phyloP scores from a whole-genome alignment of 2,329 filamentous ascomycete genomes.

The Penicillium sclerotiorum region DNA sequence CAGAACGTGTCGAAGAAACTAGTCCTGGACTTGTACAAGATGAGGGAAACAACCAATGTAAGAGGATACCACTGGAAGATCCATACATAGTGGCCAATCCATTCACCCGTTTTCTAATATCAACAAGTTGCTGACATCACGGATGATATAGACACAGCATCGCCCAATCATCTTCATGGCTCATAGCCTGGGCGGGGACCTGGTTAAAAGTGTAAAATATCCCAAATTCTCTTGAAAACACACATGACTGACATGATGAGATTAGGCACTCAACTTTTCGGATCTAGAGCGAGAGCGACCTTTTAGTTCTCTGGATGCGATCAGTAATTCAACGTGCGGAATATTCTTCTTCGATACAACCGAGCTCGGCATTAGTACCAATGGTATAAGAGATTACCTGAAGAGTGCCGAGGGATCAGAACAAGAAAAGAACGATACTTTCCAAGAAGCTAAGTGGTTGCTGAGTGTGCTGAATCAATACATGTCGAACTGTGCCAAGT shows the following conservation, averaged over 20 bases:
- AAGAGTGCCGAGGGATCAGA: constrained; percentile 35
- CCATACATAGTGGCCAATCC: too few species aligned
- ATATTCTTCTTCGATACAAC: constrained; percentile 44
- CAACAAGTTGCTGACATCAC: neutral
- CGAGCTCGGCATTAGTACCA: constrained; percentile 35
- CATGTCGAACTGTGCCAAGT: neutral
- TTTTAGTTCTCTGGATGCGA: constrained; percentile 22
- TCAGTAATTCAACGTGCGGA: constrained; percentile 27
- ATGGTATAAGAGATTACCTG: constrained; percentile 34
- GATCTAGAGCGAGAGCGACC: neutral
- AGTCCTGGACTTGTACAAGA: constrained; percentile 7
- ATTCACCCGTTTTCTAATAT: neutral
- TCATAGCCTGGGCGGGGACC: constrained; percentile 33
- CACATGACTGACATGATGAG: constrained; percentile 14
- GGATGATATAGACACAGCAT: constrained; percentile 12
- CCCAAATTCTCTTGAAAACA: neutral
- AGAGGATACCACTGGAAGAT: neutral
- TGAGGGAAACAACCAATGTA: constrained; percentile 11
- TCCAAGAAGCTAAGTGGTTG: constrained; percentile 16
- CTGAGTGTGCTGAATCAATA: constrained; percentile 10
- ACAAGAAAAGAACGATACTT: constrained; percentile 12
- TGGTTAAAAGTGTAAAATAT: constrained; percentile 31
- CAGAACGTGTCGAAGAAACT: constrained; percentile 11
- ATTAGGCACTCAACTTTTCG: constrained; percentile 18
- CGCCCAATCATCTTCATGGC: constrained; percentile 35